Evolutionary conservation across 805 yeast genomes (phyloP).

Genomic region (Starmerella potacharoeniae): DNA sequence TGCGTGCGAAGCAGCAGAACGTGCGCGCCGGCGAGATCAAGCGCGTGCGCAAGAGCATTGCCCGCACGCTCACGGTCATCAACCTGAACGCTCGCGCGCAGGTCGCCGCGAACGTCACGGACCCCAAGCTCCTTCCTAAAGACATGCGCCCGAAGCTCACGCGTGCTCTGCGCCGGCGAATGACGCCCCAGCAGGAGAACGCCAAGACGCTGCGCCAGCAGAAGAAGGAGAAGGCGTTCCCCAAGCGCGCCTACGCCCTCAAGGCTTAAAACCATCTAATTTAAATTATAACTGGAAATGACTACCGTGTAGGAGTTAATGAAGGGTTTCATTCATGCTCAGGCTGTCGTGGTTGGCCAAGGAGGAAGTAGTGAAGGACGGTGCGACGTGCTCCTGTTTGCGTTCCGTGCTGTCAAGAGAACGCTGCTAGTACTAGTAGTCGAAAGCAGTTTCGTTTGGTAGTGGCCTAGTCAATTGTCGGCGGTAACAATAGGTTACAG

Average conservation of each 20-base stretch:
- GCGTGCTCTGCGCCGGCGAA: constrained; percentile 97
- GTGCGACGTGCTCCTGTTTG: too few relatives aligned
- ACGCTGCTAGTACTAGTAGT: too few relatives aligned
- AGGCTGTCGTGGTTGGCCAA: not conserved
- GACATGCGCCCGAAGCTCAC: constrained; percentile 99
- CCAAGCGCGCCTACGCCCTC: constrained; percentile 96
- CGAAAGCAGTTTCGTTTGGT: too few relatives aligned
- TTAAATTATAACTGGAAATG: constrained; percentile 6
- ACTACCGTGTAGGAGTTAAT: not conserved
- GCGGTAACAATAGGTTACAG: too few relatives aligned
- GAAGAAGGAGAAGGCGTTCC: constrained; percentile 92
- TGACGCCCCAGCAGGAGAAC: constrained; percentile 76
- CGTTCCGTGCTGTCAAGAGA: too few relatives aligned
- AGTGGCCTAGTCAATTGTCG: too few relatives aligned
- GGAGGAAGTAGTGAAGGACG: not conserved
- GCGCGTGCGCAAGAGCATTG: constrained; percentile 96
- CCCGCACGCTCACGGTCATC: constrained; percentile 94
- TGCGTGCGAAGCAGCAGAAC: constrained; percentile 75
- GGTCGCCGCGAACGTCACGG: constrained; percentile 89
- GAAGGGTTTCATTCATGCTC: not conserved
- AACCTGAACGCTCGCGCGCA: constrained; percentile 92
- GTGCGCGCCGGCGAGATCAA: constrained; percentile 76
- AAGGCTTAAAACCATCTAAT: constrained; percentile 56
- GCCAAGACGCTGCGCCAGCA: constrained; percentile 76
- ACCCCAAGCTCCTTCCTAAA: constrained; percentile 81